These are phyloP conservation scores for Ganoderma sp. DNA, from an alignment of 1,284 basidiomycete species.

Conservation along the genomic window DNA sequence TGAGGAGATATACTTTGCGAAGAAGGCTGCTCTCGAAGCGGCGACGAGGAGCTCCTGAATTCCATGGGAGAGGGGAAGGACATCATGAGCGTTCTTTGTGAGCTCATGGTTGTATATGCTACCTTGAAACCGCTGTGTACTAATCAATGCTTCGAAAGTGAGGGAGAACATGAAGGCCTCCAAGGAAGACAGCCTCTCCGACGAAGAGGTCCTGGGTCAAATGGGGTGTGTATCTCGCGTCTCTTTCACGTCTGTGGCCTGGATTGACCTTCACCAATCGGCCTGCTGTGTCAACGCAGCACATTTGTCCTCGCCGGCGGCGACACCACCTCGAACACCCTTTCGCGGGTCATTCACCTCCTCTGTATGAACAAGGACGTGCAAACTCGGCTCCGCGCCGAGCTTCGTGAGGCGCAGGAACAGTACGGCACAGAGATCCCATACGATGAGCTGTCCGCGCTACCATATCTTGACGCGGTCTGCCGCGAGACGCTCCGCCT, in stretches of 20 bases:
- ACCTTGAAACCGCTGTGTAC: neutral
- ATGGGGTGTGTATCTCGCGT: conserved; percentile 37
- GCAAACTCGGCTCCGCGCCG: conserved; percentile 30
- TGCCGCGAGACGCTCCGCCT: conserved; percentile 39
- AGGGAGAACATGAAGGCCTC: conserved; percentile 6
- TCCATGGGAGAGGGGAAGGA: conserved; percentile 33
- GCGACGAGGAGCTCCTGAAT: conserved; percentile 24
- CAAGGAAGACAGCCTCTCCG: conserved; percentile 38
- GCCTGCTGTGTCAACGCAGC: neutral
- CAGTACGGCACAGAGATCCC: conserved; percentile 27
- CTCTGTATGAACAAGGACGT: conserved; percentile 16
- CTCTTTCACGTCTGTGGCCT: too few species aligned
- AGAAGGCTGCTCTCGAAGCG: conserved; percentile 51
- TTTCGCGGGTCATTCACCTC: conserved; percentile 37
- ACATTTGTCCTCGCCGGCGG: conserved; percentile 37
- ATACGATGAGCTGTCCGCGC: conserved; percentile 38
- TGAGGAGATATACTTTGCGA: conserved; percentile 45
- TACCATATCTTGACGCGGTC: conserved; percentile 43
- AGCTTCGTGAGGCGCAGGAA: conserved; percentile 30
- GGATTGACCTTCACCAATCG: neutral
- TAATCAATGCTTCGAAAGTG: neutral
- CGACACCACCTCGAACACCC: conserved; percentile 38
- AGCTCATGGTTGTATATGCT: conserved; percentile 11
- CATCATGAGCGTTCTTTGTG: conserved; percentile 37
- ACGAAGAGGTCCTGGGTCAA: conserved; percentile 41